Base-by-base conservation (phyloP, 2,329 filamentous ascomycete species). In the Fusarium transvaalense region DNA sequence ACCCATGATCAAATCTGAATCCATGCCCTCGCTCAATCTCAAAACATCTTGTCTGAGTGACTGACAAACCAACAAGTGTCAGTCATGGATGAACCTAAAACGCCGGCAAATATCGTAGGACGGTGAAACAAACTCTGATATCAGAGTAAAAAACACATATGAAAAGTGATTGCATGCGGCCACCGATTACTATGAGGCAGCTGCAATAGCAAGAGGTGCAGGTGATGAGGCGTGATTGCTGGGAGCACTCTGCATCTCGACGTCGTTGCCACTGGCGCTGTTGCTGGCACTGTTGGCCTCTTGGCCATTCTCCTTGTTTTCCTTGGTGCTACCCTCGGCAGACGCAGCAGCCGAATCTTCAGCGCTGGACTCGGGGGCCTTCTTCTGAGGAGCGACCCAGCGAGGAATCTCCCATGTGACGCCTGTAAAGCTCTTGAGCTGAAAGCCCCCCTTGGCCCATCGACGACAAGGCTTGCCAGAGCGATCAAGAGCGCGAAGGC, bases 361-460 rank as follows among this genome's bases (percentile, higher is more conserved):
- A 1, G 81, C 77, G 25, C 78, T 75, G 4, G 83, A 82, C 50
- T 86, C 82, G 8, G 81, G 80, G 25, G 78, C 77, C 27, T 84
- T 80, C 77, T 86, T 88, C n/a, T 85, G 81, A 32, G 91, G 91
- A 34, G 93, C 91, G 53, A 89, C 90, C 94, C 95, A 98, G 56
- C 92, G 90, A 21, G 90, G 86, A 46, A 97, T 85, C 68, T 91
- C 88, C 94, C 94, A 97, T 32, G 87, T 77, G 17, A 93, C 87
- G 54, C 95, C 95, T 1, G 95, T 97, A 78, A 98, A 98, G 79
- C 91, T 97, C 85, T 97, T 97, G 72, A 98, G 84, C 48, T 85
- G 86, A 77, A 98, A 93, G 57, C 89, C 87, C 68, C 93, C 93
- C 79, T 90, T 92, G 77, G 89, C 85, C 96, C 96, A 99, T 78